A percentile compares a stretch with the other conserved stretches of the same genome.
Evolutionary conservation across 2,329 filamentous ascomycete species (phyloP).

Genomic region (Golovinomyces cichoracearum): DNA sequence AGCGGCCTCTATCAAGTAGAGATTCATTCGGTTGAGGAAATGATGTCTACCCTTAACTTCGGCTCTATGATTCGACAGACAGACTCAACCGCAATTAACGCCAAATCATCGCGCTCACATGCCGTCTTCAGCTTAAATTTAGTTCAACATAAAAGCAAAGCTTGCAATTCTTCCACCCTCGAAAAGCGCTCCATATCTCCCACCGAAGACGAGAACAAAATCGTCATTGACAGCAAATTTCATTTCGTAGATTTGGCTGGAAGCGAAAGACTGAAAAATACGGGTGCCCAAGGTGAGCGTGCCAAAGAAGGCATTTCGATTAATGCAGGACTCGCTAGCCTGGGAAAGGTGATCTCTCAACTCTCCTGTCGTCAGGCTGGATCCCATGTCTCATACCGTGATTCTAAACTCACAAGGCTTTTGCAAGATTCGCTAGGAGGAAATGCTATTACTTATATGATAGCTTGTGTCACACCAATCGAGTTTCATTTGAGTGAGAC

Average conservation of each 20-base stretch:
- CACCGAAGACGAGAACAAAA: slow-evolving; percentile 43
- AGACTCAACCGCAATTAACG: slow-evolving; percentile 89
- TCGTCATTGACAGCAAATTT: slow-evolving; percentile 91
- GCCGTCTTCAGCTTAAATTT: slow-evolving; percentile 92
- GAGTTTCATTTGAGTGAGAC: slow-evolving; percentile 97
- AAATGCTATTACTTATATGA: slow-evolving; percentile 98
- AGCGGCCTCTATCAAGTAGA: slow-evolving; percentile 71
- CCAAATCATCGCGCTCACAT: slow-evolving; percentile 89
- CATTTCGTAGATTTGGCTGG: slow-evolving; percentile 96
- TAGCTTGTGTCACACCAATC: slow-evolving; percentile 87
- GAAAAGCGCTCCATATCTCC: slow-evolving; percentile 80
- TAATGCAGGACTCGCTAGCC: slow-evolving; percentile 77
- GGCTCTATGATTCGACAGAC: slow-evolving; percentile 89
- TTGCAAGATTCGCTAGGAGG: slow-evolving; percentile 91
- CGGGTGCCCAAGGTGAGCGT: slow-evolving; percentile 75
- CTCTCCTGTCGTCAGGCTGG: slow-evolving; percentile 70
- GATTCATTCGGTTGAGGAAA: slow-evolving; percentile 74
- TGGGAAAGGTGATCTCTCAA: slow-evolving; percentile 96
- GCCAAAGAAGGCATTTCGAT: slow-evolving; percentile 95
- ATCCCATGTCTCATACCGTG: slow-evolving; percentile 86
- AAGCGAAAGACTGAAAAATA: slow-evolving; percentile 92
- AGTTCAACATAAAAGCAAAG: slow-evolving; percentile 50
- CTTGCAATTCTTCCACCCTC: slow-evolving; percentile 24
- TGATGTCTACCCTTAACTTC: slow-evolving; percentile 70
- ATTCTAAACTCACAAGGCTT: slow-evolving; percentile 85